phyloP scores from a whole-genome alignment of 1,284 basidiomycete species.

The Trametes polyzona region DNA sequence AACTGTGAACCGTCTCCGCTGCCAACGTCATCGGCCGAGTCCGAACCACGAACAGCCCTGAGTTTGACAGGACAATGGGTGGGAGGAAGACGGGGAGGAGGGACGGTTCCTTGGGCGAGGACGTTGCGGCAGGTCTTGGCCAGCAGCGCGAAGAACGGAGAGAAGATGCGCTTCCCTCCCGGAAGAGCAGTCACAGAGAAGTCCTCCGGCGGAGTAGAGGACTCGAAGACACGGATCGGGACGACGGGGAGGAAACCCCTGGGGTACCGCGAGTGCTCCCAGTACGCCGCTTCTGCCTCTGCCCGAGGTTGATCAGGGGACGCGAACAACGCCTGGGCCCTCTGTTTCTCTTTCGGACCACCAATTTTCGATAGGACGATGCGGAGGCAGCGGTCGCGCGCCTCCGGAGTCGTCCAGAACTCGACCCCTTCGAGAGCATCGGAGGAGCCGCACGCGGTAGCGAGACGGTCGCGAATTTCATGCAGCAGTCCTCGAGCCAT shows the following conservation, averaged over 20 bases:
- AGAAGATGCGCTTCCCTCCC: slow-evolving; percentile 2
- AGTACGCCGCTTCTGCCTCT: slow-evolving; percentile 51
- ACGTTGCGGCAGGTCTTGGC: slow-evolving; percentile 53
- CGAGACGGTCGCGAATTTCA: slow-evolving; percentile 58
- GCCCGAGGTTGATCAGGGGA: background rate
- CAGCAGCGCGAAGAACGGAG: slow-evolving; percentile 50
- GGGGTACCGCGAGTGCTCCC: slow-evolving; percentile 66
- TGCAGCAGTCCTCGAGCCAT: slow-evolving; percentile 68
- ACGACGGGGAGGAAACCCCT: slow-evolving; percentile 53
- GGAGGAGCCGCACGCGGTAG: slow-evolving; percentile 8
- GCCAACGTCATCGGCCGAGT: background rate
- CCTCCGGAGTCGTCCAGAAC: slow-evolving; percentile 82
- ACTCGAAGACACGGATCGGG: slow-evolving; percentile 56
- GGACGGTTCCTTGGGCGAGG: slow-evolving; percentile 48
- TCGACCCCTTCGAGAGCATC: slow-evolving; percentile 41
- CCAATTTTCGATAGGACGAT: slow-evolving; percentile 74
- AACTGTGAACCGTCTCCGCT: background rate
- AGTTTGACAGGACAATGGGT: background rate
- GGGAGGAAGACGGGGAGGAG: slow-evolving; percentile 35
- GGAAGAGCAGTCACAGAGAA: slow-evolving; percentile 1
- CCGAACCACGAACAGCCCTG: background rate
- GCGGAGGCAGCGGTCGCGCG: slow-evolving; percentile 65
- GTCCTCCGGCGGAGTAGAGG: slow-evolving; percentile 24
- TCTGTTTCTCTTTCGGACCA: slow-evolving; percentile 60
- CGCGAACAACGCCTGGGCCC: slow-evolving; percentile 61